phyloP scores from a whole-genome alignment of 345 rosid species.

The Bretschneidera sinensis region DNA sequence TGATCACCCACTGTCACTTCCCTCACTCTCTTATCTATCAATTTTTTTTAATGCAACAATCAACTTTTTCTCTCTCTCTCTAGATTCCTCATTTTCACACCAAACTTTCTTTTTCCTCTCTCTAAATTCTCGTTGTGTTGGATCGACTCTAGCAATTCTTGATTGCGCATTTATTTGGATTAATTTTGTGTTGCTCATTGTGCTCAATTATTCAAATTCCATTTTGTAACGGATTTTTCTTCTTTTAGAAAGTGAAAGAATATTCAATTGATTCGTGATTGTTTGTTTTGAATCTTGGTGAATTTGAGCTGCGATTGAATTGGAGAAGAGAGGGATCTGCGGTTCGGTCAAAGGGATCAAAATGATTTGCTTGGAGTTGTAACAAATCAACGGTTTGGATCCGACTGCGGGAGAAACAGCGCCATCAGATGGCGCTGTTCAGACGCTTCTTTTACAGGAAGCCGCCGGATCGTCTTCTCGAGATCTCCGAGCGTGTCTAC shows the following conservation, averaged over 20 bases:
- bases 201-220: no score
- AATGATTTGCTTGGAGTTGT: slow-evolving; percentile 30
- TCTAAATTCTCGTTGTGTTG: not conserved
- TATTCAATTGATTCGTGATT: not conserved
- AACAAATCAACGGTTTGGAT: slow-evolving; percentile 66
- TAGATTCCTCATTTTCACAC: not conserved
- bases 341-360: slow-evolving; percentile 28
- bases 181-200: no score
- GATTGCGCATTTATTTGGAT: not conserved
- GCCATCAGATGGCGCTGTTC: slow-evolving; percentile 99
- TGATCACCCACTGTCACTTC: not conserved
- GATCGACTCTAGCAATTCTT: slow-evolving; percentile 2
- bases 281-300: not conserved
- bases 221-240: not conserved
- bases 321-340: slow-evolving; percentile 39
- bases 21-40: not conserved
- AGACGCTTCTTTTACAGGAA: slow-evolving; percentile 96
- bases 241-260: not conserved
- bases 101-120: not conserved
- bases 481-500: slow-evolving; percentile 96
- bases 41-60: not conserved
- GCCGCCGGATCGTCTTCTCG: slow-evolving; percentile 99
- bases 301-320: slow-evolving; percentile 25
- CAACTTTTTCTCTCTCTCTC: not conserved
- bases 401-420: slow-evolving; percentile 86